Conservation (phyloP, 345 rosid genomes). For the Arabis alpina region DNA sequence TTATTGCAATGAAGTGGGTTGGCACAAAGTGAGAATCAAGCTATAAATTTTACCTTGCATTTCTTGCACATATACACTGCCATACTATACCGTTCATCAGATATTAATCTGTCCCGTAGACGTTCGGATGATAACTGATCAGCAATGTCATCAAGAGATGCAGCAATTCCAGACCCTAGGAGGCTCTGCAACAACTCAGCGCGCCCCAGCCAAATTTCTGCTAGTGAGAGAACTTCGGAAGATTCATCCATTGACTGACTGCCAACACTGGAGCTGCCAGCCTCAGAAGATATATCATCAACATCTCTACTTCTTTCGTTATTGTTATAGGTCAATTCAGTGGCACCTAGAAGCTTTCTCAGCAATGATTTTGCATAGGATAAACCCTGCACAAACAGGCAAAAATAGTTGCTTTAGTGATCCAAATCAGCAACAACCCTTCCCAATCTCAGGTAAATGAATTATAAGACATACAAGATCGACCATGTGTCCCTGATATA, state of each 20-base stretch:
- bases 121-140: constrained; percentile 78
- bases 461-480: constrained; percentile 14
- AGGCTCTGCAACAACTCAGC: constrained; percentile 98
- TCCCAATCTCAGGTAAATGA: background rate
- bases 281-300: constrained; percentile 91
- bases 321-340: constrained; percentile 53
- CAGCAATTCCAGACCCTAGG: constrained; percentile 93
- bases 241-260: constrained; percentile 80
- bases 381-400: constrained; percentile 66
- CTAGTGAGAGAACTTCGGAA: constrained; percentile 69
- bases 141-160: constrained; percentile 92
- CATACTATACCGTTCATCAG: constrained; percentile 95
- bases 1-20: constrained; percentile 32
- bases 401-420: constrained; percentile 16
- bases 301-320: constrained; percentile 76
- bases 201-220: constrained; percentile 85
- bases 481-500: constrained; percentile 10
- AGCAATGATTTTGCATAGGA: constrained; percentile 80
- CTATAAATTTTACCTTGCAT: constrained; percentile 74
- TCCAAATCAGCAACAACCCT: constrained; percentile 19
- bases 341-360: constrained; percentile 71
- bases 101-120: constrained; percentile 85
- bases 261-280: constrained; percentile 89
- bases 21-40: constrained; percentile 27
- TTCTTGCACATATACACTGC: constrained; percentile 95